A percentile compares a stretch with the other conserved stretches of the same genome.
Evolutionary conservation across 192 early-diverging fungal species (phyloP).

Genomic region (Jimgerdemannia lactiflua): DNA sequence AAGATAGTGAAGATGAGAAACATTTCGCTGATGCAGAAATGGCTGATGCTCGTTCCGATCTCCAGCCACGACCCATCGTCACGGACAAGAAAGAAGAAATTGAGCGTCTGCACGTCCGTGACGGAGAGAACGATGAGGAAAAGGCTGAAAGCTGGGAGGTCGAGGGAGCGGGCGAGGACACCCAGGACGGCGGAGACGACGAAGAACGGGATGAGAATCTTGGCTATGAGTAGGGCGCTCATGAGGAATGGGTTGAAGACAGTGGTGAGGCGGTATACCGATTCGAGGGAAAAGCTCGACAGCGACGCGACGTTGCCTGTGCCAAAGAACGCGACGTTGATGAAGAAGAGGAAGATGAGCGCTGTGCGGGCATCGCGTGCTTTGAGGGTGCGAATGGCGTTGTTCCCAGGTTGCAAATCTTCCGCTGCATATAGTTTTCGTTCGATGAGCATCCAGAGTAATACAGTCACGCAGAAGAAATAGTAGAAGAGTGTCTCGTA

Average conservation of each 20-base stretch:
- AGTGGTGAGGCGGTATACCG: slow-evolving; percentile 88
- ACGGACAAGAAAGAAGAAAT: slow-evolving; percentile 93
- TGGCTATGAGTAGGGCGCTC: slow-evolving; percentile 79
- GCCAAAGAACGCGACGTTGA: slow-evolving; percentile 95
- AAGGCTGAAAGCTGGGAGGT: slow-evolving; percentile 82
- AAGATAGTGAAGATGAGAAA: slow-evolving; percentile 92
- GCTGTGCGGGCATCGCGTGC: slow-evolving; percentile 54
- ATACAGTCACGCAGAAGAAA: slow-evolving; percentile 66
- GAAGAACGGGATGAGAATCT: slow-evolving; percentile 95
- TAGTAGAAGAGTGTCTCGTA: slow-evolving; percentile 91
- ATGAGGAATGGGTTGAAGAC: slow-evolving; percentile 91
- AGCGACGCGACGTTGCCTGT: slow-evolving; percentile 93
- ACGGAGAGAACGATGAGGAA: slow-evolving; percentile 85
- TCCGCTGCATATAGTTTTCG: slow-evolving; percentile 37
- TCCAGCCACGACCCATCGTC: slow-evolving; percentile 95
- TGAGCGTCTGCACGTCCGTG: slow-evolving; percentile 92
- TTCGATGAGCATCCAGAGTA: slow-evolving; percentile 81
- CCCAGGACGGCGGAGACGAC: slow-evolving; percentile 81
- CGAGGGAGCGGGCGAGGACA: slow-evolving; percentile 70
- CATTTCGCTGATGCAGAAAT: slow-evolving; percentile 90
- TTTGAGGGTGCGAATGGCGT: slow-evolving; percentile 10
- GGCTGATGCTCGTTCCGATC: slow-evolving; percentile 94
- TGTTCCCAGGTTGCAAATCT: slow-evolving; percentile 1
- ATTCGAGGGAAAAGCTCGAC: slow-evolving; percentile 80
- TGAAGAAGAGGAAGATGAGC: slow-evolving; percentile 84